Base-by-base conservation (phyloP, 805 yeast genomes). In the Cephaloascus fragrans region DNA sequence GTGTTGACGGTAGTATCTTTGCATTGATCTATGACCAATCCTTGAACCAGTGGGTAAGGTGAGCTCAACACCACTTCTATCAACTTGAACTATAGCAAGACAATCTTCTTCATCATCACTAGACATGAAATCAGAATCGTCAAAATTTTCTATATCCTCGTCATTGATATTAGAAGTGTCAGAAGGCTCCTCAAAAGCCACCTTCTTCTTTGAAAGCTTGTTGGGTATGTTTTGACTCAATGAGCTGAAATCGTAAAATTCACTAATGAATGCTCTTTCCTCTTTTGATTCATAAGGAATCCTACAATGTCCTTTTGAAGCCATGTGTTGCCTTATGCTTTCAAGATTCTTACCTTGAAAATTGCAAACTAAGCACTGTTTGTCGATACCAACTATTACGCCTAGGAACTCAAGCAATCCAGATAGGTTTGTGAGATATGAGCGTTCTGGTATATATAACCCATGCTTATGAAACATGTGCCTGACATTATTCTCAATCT, bases 21-120 rank as follows among this genome's bases (percentile, higher is more conserved):
- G 73, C 50, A 84, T 64, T 1, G 88, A 69, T 46, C 97, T 69
- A 56, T 90, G 96, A 1, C 96, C 95, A 1, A 84, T 75, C 36
- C 78, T 75, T 3, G 76, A 61, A 2, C 97, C 97, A 17, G 81
- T 73, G 2, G 96, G 93, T 34, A 89, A 65, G 3, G 77, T 71
- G 32, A 88, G 59, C 50, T 83, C 87, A 28, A 70, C 70, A 3
- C 87, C 87, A 6, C 71, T 70, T 39, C 60, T 67, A 51, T 75
- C 81, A n/a, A 73, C 55, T 23, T 61, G 63, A 38, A 65, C 73
- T 26, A 48, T 32, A 9, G 60, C 36, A 39, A 52, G 53, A 37
- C 47, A 51, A 35, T 47, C 55, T 6, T 26, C 32, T 6, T 31
- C 36, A 4, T 26, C 34, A 46, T 45, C 42, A 8, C 49, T 53